phyloP scores from a whole-genome alignment of 169 alveolate genomes.

The Plasmodium cynomolgi region DNA sequence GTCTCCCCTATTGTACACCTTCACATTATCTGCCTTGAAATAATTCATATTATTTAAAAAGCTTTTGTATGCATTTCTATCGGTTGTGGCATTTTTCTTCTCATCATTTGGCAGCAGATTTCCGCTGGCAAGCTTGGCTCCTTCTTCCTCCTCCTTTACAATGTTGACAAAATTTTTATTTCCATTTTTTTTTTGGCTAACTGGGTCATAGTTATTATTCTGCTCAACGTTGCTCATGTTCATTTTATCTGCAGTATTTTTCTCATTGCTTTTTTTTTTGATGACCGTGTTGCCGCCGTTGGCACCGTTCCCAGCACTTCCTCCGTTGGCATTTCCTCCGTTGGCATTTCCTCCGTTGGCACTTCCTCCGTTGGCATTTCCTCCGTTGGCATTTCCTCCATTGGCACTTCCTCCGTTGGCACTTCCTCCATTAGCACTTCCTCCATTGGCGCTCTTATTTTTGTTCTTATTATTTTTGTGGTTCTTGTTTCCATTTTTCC shows the following conservation, averaged over 20 bases:
- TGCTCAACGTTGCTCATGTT: not conserved
- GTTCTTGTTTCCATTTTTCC: not conserved
- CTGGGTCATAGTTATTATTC: not conserved
- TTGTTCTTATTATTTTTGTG: conserved; percentile 15
- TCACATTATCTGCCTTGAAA: conserved; percentile 46
- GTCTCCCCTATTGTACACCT: conserved; percentile 7
- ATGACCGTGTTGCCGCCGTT: not conserved
- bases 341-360: not conserved
- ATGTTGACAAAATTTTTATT: conserved; percentile 2
- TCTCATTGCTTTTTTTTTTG: conserved; percentile 1
- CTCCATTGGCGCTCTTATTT: not conserved
- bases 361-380: not conserved
- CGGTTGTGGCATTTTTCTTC: conserved; percentile 2
- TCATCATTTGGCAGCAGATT: conserved; percentile 21
- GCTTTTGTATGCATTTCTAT: conserved; percentile 16
- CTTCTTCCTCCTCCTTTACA: conserved; percentile 14
- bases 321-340: not conserved
- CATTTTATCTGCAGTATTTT: not conserved
- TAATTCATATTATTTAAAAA: conserved; percentile 24
- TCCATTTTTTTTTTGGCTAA: conserved; percentile 39
- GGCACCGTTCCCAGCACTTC: not conserved
- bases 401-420: not conserved
- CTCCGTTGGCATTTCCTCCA: not conserved
- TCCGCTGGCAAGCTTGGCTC: not conserved
- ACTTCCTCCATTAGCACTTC: not conserved